phyloP scores from a whole-genome alignment of 176 grass and related monocot genomes.

The Musa schizocarpa region DNA sequence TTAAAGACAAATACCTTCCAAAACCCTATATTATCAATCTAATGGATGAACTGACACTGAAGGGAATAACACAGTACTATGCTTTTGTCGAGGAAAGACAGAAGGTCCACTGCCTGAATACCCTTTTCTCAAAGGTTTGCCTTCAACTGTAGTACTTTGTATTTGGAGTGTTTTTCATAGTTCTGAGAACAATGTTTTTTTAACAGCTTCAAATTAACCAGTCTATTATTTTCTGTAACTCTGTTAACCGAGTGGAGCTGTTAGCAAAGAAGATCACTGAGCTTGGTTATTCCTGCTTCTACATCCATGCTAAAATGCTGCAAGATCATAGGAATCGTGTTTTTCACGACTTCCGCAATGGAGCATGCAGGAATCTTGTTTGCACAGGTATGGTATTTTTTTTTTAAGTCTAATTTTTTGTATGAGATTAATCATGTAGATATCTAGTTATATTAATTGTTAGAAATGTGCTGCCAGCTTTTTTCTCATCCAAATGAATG shows the following conservation, averaged over 20 bases:
- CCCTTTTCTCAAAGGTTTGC: constrained; percentile 79
- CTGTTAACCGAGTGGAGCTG: constrained; percentile 89
- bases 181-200: constrained; percentile 19
- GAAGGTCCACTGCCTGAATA: constrained; percentile 94
- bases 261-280: constrained; percentile 95
- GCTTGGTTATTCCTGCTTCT: constrained; percentile 92
- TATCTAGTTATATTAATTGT: not conserved
- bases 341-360: constrained; percentile 95
- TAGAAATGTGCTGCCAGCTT: not conserved
- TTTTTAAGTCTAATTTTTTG: not conserved
- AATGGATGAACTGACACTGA: constrained; percentile 91
- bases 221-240: constrained; percentile 96
- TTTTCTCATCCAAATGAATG: not conserved
- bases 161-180: constrained; percentile 2
- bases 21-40: constrained; percentile 91
- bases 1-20: constrained; percentile 75
- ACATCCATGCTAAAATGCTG: constrained; percentile 98
- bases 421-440: too few relatives aligned
- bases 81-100: constrained; percentile 94
- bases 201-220: constrained; percentile 97
- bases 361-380: constrained; percentile 92
- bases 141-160: not conserved
- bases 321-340: constrained; percentile 93
- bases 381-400: constrained; percentile 57
- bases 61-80: constrained; percentile 87